Conservation (phyloP, 495 filamentous ascomycete genomes). For the Daldinia bambusicola region DNA sequence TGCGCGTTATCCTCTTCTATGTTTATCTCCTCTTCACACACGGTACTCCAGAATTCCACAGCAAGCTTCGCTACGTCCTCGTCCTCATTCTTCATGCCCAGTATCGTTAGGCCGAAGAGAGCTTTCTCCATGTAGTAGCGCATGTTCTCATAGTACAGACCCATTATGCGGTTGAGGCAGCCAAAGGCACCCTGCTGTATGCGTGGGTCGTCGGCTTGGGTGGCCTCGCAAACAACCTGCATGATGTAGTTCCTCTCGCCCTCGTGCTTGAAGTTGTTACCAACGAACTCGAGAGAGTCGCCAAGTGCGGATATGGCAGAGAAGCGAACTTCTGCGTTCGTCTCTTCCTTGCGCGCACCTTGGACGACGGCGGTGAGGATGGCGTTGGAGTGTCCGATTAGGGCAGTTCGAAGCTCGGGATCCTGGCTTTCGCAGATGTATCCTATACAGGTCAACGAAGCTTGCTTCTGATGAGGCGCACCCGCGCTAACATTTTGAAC, state of each 20-base stretch:
- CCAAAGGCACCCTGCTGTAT: slow-evolving; percentile 97
- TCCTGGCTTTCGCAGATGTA: slow-evolving; percentile 98
- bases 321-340: slow-evolving; percentile 85
- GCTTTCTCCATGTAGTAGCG: slow-evolving; percentile 99
- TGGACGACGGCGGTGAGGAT: slow-evolving; percentile 98
- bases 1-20: slow-evolving; percentile 97
- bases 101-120: slow-evolving; percentile 95
- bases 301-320: slow-evolving; percentile 93
- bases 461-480: slow-evolving; percentile 86
- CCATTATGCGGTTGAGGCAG: slow-evolving; percentile 98
- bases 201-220: slow-evolving; percentile 85
- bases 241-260: slow-evolving; percentile 99
- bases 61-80: slow-evolving; percentile 98
- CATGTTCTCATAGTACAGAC: slow-evolving; percentile 98
- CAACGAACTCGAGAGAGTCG: slow-evolving; percentile 97
- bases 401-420: slow-evolving; percentile 79
- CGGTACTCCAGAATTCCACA: slow-evolving; percentile 99
- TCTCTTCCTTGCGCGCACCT: slow-evolving; percentile 94
- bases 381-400: slow-evolving; percentile 90
- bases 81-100: slow-evolving; percentile 97
- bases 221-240: slow-evolving; percentile 99
- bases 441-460: slow-evolving; percentile 91
- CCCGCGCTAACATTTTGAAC: slow-evolving; percentile 93
- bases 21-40: slow-evolving; percentile 96
- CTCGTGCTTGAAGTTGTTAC: slow-evolving; percentile 98